A percentile compares a stretch with the other conserved stretches of the same genome.
These are phyloP conservation scores for Coniosporium tulheliwenetii DNA, from an alignment of 2,329 filamentous ascomycete genomes.

Conservation along the genomic window DNA sequence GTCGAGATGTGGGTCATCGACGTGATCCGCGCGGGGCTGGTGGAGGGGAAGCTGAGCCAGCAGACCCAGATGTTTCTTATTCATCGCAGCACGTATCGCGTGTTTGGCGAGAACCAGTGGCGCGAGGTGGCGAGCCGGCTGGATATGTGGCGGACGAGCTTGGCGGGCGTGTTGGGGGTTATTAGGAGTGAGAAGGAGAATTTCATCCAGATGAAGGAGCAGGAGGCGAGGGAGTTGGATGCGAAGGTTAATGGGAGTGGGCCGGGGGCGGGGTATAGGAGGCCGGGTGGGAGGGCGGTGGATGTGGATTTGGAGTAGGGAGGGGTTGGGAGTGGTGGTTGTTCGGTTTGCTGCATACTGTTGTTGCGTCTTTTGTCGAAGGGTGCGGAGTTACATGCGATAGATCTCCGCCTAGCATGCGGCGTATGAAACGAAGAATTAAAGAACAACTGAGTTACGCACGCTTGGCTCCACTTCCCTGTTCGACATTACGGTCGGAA, in stretches of 20 bases:
- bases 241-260: slow-evolving; percentile 1
- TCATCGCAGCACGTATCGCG: slow-evolving; percentile 88
- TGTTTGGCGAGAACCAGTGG: slow-evolving; percentile 98
- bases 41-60: slow-evolving; percentile 93
- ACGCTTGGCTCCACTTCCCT: no score
- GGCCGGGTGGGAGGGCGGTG: slow-evolving; percentile 1
- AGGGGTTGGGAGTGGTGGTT: no score
- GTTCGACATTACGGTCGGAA: no score
- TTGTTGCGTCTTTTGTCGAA: no score
- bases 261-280: slow-evolving; percentile 1
- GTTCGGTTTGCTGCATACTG: no score
- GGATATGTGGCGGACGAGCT: slow-evolving; percentile 77
- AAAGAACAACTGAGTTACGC: no score
- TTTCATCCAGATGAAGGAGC: slow-evolving; percentile 62
- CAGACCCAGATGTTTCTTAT: slow-evolving; percentile 86
- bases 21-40: slow-evolving; percentile 84
- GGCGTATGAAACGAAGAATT: no score
- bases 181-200: slow-evolving; percentile 69
- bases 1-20: slow-evolving; percentile 99
- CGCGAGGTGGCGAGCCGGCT: slow-evolving; percentile 79
- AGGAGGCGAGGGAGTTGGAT: slow-evolving; percentile 35
- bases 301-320: slow-evolving; percentile 3
- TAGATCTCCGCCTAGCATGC: no score
- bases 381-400: no score
- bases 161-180: slow-evolving; percentile 63